These are phyloP conservation scores for Parathielavia appendiculata DNA, from an alignment of 495 filamentous ascomycete genomes.

Conservation along the genomic window DNA sequence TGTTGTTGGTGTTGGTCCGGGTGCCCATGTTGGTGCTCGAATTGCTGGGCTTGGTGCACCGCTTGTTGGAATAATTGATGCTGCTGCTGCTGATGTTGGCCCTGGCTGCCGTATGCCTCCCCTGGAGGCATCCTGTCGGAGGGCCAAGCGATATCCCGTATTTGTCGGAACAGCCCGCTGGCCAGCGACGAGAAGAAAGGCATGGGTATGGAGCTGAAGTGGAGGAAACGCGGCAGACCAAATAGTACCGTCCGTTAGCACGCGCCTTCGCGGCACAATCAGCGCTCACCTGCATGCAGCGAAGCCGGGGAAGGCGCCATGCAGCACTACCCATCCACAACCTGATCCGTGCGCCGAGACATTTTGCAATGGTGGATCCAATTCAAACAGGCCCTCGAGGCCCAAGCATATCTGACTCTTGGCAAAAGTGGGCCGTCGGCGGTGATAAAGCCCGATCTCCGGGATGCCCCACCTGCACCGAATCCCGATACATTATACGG, in stretches of 20 bases:
- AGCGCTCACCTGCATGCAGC: conserved; percentile 8
- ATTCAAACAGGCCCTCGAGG: too few species aligned
- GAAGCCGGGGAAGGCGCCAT: conserved; percentile 8
- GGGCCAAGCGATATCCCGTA: conserved; percentile 7
- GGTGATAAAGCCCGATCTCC: too few species aligned
- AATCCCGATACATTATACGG: too few species aligned
- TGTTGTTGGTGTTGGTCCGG: conserved; percentile 21
- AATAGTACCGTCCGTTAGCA: not conserved
- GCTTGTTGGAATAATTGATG: conserved; percentile 21
- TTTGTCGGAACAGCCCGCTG: conserved; percentile 6
- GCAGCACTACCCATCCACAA: not conserved
- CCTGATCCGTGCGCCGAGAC: not conserved
- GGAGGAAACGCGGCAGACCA: not conserved
- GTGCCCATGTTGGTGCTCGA: conserved; percentile 14
- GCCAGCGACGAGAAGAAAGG: conserved; percentile 5
- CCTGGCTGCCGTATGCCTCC: conserved; percentile 39
- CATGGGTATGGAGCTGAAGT: not conserved
- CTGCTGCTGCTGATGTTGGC: conserved; percentile 16
- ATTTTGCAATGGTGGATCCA: too few species aligned
- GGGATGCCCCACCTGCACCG: too few species aligned
- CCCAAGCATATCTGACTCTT: not conserved
- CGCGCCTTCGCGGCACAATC: conserved; percentile 8
- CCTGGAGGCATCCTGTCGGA: conserved; percentile 39
- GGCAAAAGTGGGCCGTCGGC: too few species aligned
- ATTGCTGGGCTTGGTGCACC: conserved; percentile 23